These are phyloP conservation scores for Dioscorea alata DNA, from an alignment of 106 monocot species.

Conservation along the genomic window DNA sequence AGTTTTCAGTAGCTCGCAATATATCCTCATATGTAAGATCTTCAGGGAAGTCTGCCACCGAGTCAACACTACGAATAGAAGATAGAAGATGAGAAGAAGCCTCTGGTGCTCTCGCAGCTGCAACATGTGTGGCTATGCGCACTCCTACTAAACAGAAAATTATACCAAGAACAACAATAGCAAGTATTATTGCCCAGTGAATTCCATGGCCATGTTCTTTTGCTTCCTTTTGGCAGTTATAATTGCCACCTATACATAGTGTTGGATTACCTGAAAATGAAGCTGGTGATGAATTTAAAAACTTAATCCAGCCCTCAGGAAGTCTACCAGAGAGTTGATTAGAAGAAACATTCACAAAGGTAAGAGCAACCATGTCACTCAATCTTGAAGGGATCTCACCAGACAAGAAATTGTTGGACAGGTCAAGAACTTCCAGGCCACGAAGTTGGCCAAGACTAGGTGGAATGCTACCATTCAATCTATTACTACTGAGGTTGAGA, in stretches of 20 bases:
- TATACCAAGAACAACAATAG: conserved; percentile 10
- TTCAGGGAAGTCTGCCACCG: conserved; percentile 40
- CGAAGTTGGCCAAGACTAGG: conserved; percentile 44
- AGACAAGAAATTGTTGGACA: conserved; percentile 52
- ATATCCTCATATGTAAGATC: conserved; percentile 64
- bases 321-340: conserved; percentile 52
- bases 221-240: conserved; percentile 1
- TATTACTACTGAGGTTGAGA: conserved; percentile 52
- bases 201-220: conserved; percentile 5
- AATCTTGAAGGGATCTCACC: conserved; percentile 52
- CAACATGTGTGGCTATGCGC: conserved; percentile 11
- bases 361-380: conserved; percentile 58
- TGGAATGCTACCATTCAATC: conserved; percentile 47
- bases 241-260: conserved; percentile 18
- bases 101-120: conserved; percentile 7
- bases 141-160: conserved; percentile 24
- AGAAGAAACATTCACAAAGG: conserved; percentile 50
- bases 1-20: conserved; percentile 48
- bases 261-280: conserved; percentile 44
- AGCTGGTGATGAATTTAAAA: conserved; percentile 29
- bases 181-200: conserved; percentile 3
- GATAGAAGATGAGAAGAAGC: not conserved
- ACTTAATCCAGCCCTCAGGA: conserved; percentile 47
- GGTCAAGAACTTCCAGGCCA: conserved; percentile 57
- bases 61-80: conserved; percentile 13